Percentiles rank a stretch among this genome's conserved stretches.
Conservation (phyloP, 75 land plant species). For the Pinus albicaulis region DNA sequence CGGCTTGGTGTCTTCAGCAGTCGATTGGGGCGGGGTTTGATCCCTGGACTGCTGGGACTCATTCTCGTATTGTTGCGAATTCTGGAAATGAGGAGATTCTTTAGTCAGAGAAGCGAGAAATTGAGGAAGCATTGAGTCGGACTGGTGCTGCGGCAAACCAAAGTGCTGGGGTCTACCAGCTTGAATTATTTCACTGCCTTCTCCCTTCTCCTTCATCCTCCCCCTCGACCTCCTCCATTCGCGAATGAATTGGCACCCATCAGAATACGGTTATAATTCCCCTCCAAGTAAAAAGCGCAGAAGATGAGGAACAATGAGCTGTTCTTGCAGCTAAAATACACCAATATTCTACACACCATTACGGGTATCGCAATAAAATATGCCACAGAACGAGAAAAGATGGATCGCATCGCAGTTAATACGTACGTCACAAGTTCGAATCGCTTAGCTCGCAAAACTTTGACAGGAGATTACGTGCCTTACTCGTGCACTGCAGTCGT, state of each 20-base stretch:
- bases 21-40: not conserved
- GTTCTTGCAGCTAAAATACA: slow-evolving; percentile 3
- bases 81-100: not conserved
- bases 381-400: not conserved
- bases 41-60: slow-evolving; percentile 16
- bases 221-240: not conserved
- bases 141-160: not conserved
- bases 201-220: not conserved
- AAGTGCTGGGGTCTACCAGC: not conserved
- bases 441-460: not conserved
- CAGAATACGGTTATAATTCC: slow-evolving; percentile 4
- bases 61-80: not conserved
- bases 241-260: not conserved
- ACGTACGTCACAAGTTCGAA: slow-evolving; percentile 4
- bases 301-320: not conserved
- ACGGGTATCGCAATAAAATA: not conserved
- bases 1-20: too few relatives aligned
- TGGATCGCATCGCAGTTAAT: not conserved
- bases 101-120: not conserved
- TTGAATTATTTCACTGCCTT: not conserved
- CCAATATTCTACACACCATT: not conserved
- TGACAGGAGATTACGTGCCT: not conserved
- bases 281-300: too few relatives aligned
- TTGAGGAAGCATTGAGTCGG: not conserved
- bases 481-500: not conserved